Percentiles rank a stretch among this genome's conserved stretches.
Conservation (phyloP, 192 early-diverging fungal species). For the Podila minutissima region DNA sequence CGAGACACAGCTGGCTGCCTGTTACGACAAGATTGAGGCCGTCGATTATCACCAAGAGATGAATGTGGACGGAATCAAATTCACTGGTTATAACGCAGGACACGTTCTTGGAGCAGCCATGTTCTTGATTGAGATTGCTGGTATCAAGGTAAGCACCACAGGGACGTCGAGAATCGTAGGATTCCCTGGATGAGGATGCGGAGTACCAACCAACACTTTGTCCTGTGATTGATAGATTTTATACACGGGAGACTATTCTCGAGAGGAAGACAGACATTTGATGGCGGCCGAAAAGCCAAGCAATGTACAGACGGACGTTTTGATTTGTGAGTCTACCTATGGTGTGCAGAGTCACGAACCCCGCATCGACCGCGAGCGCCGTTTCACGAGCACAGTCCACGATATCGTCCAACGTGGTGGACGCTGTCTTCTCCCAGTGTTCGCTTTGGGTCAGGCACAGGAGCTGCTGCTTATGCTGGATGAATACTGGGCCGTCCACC, state of each 20-base stretch:
- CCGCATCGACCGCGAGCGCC: constrained; percentile 88
- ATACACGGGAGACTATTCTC: constrained; percentile 99
- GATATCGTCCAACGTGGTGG: constrained; percentile 88
- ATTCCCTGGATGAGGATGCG: not conserved
- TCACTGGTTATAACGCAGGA: constrained; percentile 97
- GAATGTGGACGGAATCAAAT: constrained; percentile 94
- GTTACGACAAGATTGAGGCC: constrained; percentile 91
- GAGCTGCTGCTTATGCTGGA: constrained; percentile 97
- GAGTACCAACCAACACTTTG: not conserved
- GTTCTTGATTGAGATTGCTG: constrained; percentile 93
- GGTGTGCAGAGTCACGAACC: constrained; percentile 97
- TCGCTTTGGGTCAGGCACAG: constrained; percentile 97
- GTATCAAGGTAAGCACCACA: constrained; percentile 69
- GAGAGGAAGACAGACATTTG: constrained; percentile 98
- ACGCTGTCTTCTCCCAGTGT: constrained; percentile 94
- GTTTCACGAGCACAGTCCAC: constrained; percentile 89
- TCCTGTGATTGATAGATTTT: constrained; percentile 60
- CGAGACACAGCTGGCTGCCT: constrained; percentile 84
- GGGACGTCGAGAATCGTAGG: too few relatives aligned
- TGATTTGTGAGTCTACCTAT: constrained; percentile 97
- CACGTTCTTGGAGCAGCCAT: constrained; percentile 99
- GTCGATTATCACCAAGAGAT: constrained; percentile 97
- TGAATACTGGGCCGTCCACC: constrained; percentile 95
- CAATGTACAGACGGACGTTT: constrained; percentile 83
- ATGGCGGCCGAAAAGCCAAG: constrained; percentile 95